Base-by-base conservation (phyloP, 768 basidiomycete species). In the Lanmaoa rubissima region DNA sequence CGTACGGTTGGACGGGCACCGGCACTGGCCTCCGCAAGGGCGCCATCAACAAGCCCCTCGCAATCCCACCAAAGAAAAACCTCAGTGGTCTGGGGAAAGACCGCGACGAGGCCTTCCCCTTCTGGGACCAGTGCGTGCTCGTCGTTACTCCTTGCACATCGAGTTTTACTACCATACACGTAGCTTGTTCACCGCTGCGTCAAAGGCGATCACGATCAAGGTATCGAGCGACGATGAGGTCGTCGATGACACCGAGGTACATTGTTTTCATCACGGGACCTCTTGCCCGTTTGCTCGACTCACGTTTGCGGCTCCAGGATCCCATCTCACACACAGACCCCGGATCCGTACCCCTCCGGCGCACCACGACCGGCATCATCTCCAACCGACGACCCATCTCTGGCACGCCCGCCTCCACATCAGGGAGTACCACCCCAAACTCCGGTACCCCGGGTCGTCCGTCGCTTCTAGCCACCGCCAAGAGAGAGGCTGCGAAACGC, bases 101-200 rank as follows among this genome's bases (percentile, higher is more conserved):
- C 71, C 82, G 94, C 61, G 94, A 96, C 66, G 94, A 95, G 64
- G 92, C 93, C 0, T 94, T 94, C 69, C 94, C 94, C 49, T 98
- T 98, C 81, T 98, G 94, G 94, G 94, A 98, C 70, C 93, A 97
- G 94, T 96, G 64, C 73, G 91, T 81, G 16, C 49, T 28, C 17
- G n/a, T 11, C 8, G 5, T 1, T 34, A 41, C 4, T 34, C 38
- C 16, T n/a, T 36, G 3, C 9, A 35, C 47, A 28, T 48, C 35
- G 41, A 13, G 16, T 36, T 21, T 48, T 47, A 59, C 39, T 51
- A 21, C 34, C 50, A 51, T 26, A 16, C 53, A 6, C n/a, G 9
- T 21, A 72, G 72, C 48, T 73, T 96, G 51, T 97, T 91, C 71
- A 75, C 87, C 1, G 85, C 87, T 14, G 92, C 94, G 19, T 87